Evolutionary conservation across 2,329 filamentous ascomycete genomes (phyloP).

Genomic region (Fusarium nurragi): DNA sequence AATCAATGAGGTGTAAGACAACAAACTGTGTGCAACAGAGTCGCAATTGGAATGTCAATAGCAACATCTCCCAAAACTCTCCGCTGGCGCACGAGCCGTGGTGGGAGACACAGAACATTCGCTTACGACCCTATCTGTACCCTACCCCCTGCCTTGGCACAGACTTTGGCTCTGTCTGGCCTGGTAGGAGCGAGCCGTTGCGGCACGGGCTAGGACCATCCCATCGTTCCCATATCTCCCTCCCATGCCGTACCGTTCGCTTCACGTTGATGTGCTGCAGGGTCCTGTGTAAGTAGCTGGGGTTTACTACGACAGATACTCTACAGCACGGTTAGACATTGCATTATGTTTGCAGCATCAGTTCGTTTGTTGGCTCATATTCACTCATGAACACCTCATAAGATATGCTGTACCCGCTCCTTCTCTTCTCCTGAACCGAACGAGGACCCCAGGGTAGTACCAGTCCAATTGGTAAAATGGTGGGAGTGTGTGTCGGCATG

Average conservation of each 20-base stretch:
- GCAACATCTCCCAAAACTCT: slow-evolving; percentile 20
- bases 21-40: neutral
- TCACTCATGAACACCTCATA: neutral
- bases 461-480: slow-evolving; percentile 3
- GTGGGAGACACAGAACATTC: slow-evolving; percentile 14
- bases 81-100: slow-evolving; percentile 25
- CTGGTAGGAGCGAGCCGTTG: slow-evolving; percentile 33
- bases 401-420: neutral
- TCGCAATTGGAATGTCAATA: neutral
- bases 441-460: neutral
- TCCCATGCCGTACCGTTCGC: slow-evolving; percentile 17
- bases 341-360: slow-evolving; percentile 10
- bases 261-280: slow-evolving; percentile 36
- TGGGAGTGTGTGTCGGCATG: slow-evolving; percentile 11
- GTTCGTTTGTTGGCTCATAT: slow-evolving; percentile 8
- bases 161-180: neutral
- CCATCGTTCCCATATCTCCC: slow-evolving; percentile 16
- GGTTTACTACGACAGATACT: neutral
- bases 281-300: slow-evolving; percentile 7
- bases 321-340: neutral
- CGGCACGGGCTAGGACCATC: slow-evolving; percentile 30
- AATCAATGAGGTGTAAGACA: neutral
- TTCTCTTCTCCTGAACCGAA: neutral
- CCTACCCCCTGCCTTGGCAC: slow-evolving; percentile 1
- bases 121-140: slow-evolving; percentile 17